Evolutionary conservation across 352 stramenopile species (phyloP), one percentile per base, ranked within the genome.

Genomic region (Phytophthora sansomeana): DNA sequence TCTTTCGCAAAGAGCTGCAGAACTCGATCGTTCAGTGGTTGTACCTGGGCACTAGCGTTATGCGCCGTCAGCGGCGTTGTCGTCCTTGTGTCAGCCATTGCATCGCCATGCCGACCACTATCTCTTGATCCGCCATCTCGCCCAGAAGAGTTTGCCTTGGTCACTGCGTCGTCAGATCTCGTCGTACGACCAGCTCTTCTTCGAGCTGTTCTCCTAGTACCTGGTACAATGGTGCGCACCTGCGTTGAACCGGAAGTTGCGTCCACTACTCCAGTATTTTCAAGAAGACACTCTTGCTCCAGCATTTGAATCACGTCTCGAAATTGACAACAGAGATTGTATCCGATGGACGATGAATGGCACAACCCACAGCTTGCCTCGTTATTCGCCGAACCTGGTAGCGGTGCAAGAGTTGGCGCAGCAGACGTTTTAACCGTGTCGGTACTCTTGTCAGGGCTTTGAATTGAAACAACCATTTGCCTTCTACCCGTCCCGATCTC

Each of bases 311-410:
- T 84, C 4, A 92, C 83, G 9, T 73, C 47, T 14, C 78, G 78
- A 51, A 84, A 82, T 62, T 92, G 80, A 32, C 65, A 78, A 67
- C 83, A 92, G 5, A 92, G 52, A 48, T 90, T 87, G 70, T 89
- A 87, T 19, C 80, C 71, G 17, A 88, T 79, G 17, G 73, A 89
- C 0, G 81, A 77, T 6, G 83, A 89, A 44, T 80, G 75, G 24
- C 83, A 92, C 13, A 92, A 63, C 2, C 62, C 63, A 35, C 77
- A 88, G 36, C 49, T 71, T 28, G 58, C 49, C 2, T 10, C 47
- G 39, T 3, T 42, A 5, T 4, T 32, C 13, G 19, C 29, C 13
- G 29, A 14, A 28, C 44, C 36, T 29, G 61, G 43, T 5, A 58
- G 13, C 5, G 41, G 32, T 19, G 30, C 8, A 32, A 47, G 19